These are phyloP conservation scores for Geoglossum cookeanum DNA, from an alignment of 2,329 filamentous ascomycete species.

Conservation along the genomic window DNA sequence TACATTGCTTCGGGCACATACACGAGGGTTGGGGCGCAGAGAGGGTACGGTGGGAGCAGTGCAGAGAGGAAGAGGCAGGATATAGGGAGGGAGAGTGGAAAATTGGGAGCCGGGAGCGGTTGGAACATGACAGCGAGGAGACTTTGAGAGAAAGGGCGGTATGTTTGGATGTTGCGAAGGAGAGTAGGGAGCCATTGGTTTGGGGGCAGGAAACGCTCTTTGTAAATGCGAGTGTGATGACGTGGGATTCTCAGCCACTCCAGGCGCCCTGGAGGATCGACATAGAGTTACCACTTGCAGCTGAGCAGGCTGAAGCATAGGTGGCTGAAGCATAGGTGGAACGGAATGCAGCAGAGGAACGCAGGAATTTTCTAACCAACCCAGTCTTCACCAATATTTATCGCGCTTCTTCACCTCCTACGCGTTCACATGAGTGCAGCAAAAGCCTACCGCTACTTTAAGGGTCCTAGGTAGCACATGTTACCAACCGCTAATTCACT, in stretches of 20 bases:
- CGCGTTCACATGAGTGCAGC: too few relatives aligned
- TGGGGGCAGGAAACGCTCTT: slow-evolving; percentile 2
- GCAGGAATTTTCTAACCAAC: too few relatives aligned
- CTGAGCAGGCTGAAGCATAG: not conserved
- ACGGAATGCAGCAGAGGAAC: too few relatives aligned
- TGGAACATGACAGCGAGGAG: not conserved
- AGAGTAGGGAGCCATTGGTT: not conserved
- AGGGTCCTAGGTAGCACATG: too few relatives aligned
- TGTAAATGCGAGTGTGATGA: slow-evolving; percentile 5
- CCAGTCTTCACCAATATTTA: too few relatives aligned
- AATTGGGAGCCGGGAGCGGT: not conserved
- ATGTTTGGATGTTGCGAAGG: not conserved
- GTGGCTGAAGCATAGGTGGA: not conserved
- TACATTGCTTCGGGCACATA: slow-evolving; percentile 41
- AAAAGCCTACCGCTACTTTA: too few relatives aligned
- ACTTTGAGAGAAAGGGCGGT: not conserved
- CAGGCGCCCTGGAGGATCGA: not conserved
- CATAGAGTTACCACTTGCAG: not conserved
- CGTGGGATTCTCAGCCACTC: not conserved
- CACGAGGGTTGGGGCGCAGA: slow-evolving; percentile 40
- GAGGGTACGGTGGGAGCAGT: slow-evolving; percentile 30
- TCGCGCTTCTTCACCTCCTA: too few relatives aligned
- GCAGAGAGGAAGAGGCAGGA: not conserved
- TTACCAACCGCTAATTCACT: too few relatives aligned
- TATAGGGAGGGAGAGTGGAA: not conserved